Conservation (phyloP, 345 rosid genomes). For the Moricandia moricandioides region DNA sequence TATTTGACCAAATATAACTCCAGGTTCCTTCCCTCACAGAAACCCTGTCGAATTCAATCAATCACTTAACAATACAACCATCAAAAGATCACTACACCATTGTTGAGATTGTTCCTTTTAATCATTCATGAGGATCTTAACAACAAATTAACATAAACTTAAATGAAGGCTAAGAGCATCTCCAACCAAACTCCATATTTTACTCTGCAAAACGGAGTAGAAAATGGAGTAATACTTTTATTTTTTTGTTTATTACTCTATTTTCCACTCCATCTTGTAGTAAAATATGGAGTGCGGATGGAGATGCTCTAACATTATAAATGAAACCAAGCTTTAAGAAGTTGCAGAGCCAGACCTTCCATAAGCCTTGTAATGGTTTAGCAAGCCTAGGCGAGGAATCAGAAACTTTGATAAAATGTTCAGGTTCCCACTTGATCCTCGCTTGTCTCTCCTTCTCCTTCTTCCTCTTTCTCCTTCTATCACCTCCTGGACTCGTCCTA, state of each 20-base stretch:
- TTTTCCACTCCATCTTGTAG: too few species aligned
- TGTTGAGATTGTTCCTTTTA: background rate
- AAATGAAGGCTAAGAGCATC: too few species aligned
- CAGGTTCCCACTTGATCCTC: constrained; percentile 71
- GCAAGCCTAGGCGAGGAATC: constrained; percentile 61
- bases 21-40: constrained; percentile 57
- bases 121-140: background rate
- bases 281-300: too few species aligned
- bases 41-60: constrained; percentile 53
- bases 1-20: constrained; percentile 72
- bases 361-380: constrained; percentile 82
- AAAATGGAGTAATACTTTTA: too few species aligned
- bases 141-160: background rate
- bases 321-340: background rate
- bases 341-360: constrained; percentile 57
- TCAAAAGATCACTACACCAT: background rate
- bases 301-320: too few species aligned
- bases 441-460: constrained; percentile 74
- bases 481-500: constrained; percentile 62
- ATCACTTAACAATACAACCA: background rate
- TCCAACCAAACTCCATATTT: too few species aligned
- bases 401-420: constrained; percentile 72
- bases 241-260: too few species aligned
- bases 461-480: constrained; percentile 73
- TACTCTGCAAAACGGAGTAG: too few species aligned